A percentile compares a stretch with the other conserved stretches of the same genome.
These are phyloP conservation scores for Ustilago nuda DNA, from an alignment of 1,284 basidiomycete species.

Conservation along the genomic window DNA sequence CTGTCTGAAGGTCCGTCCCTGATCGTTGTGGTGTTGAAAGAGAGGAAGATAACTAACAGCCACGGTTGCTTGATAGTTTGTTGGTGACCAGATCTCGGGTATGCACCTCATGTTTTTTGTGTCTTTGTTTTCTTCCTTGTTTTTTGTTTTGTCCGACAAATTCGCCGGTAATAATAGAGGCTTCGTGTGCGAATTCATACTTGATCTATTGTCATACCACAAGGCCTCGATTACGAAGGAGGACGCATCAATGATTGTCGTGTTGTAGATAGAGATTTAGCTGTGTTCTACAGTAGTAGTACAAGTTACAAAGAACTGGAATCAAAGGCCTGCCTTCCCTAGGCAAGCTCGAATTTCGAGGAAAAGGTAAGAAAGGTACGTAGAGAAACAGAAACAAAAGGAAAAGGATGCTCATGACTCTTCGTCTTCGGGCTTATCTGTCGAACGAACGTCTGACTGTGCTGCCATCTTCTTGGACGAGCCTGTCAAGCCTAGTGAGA, in stretches of 20 bases:
- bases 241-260: background rate
- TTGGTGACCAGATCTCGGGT: background rate
- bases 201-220: background rate
- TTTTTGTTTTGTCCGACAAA: conserved; percentile 14
- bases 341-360: conserved; percentile 14
- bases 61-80: background rate
- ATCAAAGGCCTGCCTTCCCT: conserved; percentile 12
- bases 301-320: conserved; percentile 24
- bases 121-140: background rate
- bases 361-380: background rate
- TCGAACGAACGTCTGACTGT: conserved; percentile 39
- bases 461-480: conserved; percentile 51
- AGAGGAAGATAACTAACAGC: background rate
- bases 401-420: conserved; percentile 15
- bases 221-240: background rate
- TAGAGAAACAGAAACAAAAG: background rate
- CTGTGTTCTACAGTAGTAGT: conserved; percentile 43
- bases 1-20: background rate
- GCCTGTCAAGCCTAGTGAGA: conserved; percentile 45
- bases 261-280: background rate
- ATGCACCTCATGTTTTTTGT: background rate
- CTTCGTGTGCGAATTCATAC: background rate
- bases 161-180: conserved; percentile 18
- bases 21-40: background rate
- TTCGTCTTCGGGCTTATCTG: conserved; percentile 28